Base-by-base conservation (phyloP, 192 early-diverging fungal species). In the Coemansia biformis region DNA sequence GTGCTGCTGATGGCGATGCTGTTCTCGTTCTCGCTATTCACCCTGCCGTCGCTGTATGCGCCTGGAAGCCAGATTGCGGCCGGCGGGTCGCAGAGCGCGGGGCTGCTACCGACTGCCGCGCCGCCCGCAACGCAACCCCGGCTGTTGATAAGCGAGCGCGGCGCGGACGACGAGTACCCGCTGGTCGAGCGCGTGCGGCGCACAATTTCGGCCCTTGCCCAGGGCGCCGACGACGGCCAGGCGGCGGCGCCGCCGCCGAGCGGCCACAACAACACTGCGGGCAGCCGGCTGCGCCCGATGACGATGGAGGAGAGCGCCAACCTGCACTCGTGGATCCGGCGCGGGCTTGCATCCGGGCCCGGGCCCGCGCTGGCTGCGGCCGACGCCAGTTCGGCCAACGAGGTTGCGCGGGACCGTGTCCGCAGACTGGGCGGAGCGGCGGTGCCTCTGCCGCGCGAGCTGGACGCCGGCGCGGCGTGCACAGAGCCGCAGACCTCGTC, bases 1-100 rank as follows among this genome's bases (percentile, higher is more conserved):
- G 57, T 61, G 5, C 26, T 72, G 14, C 46, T 72, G 14, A 75
- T 89, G 89, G 84, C 85, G 9, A 73, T 89, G 37, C 57, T 92
- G 22, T 88, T 92, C 51, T 92, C 90, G 32, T 87, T 92, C 61
- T 84, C 86, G 28, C 38, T 90, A 52, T 82, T 93, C 33, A 81
- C 85, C 37, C 57, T 92, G 44, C 88, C 88, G 0, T 76, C 77
- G 8, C 44, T 79, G 26, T 72, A 67, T 17, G 45, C 55, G 5
- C 32, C 48, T 17, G 40, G 66, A 16, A 66, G 37, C 43, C 52
- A 51, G 55, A 37, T 76, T 29, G 38, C 60, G 16, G 43, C 56
- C 36, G 55, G 69, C 7, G 59, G 60, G 5, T 38, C 61, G 14
- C 54, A 58, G 33, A 51, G 54, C 15, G 55, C 54, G 1, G 54